Evolutionary conservation across 2,329 filamentous ascomycete species (phyloP).

Genomic region (Trichoderma guizhouense): DNA sequence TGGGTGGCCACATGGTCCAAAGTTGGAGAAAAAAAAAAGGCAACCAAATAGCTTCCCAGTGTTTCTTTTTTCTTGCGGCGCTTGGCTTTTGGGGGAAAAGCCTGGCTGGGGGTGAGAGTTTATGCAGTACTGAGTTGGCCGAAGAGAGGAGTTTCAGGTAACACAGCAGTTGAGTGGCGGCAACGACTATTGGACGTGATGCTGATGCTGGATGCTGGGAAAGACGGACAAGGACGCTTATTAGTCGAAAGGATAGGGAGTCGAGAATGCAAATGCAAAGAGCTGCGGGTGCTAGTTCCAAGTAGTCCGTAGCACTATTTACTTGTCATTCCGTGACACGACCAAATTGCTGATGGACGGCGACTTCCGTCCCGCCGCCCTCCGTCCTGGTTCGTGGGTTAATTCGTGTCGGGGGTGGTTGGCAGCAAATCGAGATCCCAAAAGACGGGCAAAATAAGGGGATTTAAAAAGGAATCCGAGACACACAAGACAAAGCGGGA

Average conservation of each 20-base stretch:
- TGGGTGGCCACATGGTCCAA: background rate
- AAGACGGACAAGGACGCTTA: background rate
- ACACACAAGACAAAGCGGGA: background rate
- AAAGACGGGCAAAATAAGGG: background rate
- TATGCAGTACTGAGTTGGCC: conserved; percentile 4
- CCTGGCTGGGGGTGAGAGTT: background rate
- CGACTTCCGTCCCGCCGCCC: background rate
- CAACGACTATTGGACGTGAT: conserved; percentile 2
- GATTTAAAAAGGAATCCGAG: background rate
- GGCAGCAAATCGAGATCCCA: background rate
- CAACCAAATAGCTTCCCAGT: background rate
- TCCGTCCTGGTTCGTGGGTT: background rate
- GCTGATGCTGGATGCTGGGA: background rate
- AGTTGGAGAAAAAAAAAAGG: background rate
- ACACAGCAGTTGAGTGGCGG: conserved; percentile 1
- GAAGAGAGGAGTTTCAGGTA: background rate
- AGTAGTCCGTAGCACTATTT: background rate
- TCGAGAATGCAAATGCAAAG: background rate
- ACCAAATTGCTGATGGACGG: background rate
- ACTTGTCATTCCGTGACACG: background rate
- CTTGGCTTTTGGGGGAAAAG: background rate
- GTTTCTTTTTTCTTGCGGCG: background rate
- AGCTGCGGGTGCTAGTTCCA: conserved; percentile 6
- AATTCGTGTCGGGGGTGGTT: background rate
- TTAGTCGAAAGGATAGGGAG: background rate